These are phyloP conservation scores for Volvox carteri DNA, from an alignment of 163 green algal genomes.

Conservation along the genomic window DNA sequence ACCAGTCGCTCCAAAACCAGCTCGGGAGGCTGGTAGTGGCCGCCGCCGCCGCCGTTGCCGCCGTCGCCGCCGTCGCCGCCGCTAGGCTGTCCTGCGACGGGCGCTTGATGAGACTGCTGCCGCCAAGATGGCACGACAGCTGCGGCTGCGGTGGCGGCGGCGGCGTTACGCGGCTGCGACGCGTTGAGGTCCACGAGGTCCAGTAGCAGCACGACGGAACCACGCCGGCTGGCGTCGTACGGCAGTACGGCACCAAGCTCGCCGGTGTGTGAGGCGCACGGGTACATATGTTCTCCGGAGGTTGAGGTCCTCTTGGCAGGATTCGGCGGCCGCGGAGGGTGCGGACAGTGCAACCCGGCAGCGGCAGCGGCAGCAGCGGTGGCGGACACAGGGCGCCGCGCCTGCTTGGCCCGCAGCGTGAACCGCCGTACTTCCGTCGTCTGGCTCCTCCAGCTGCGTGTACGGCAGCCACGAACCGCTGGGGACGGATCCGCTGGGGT, in stretches of 20 bases:
- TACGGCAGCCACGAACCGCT: too few species aligned
- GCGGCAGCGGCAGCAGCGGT: not conserved
- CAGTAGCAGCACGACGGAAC: not conserved
- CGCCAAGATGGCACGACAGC: not conserved
- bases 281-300: too few species aligned
- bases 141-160: not conserved
- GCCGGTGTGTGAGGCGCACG: too few species aligned
- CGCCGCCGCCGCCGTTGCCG: not conserved
- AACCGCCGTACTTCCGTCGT: too few species aligned
- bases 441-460: too few species aligned
- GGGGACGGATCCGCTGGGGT: too few species aligned
- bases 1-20: not conserved
- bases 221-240: not conserved
- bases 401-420: not conserved
- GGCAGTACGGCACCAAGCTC: not conserved
- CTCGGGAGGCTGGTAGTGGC: constrained; percentile 22
- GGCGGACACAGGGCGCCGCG: too few species aligned
- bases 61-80: not conserved
- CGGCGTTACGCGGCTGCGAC: not conserved
- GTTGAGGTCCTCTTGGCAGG: too few species aligned
- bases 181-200: not conserved
- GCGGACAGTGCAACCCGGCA: too few species aligned
- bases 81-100: not conserved
- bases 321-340: too few species aligned
- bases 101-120: not conserved